Conservation (phyloP, 73 alveolate genomes). For the Paramecium tetraurelia region DNA sequence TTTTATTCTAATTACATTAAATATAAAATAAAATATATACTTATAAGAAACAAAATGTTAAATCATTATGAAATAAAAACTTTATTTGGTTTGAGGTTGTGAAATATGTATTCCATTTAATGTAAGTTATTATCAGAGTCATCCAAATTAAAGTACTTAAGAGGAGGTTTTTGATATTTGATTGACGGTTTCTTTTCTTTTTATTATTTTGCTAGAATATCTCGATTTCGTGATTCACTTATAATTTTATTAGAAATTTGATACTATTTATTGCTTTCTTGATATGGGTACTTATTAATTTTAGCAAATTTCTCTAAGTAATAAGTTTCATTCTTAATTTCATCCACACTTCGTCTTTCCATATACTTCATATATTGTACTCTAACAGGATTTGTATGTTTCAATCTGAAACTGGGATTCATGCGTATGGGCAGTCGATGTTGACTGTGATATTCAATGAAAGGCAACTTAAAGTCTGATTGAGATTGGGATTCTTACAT, state of each 20-base stretch:
- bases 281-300: neutral
- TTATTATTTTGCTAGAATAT: neutral
- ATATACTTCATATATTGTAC: neutral
- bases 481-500: neutral
- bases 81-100: neutral
- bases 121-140: neutral
- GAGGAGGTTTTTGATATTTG: neutral
- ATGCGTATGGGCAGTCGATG: conserved; percentile 11
- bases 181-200: neutral
- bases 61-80: neutral
- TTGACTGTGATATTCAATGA: neutral
- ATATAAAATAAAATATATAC: neutral
- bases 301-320: neutral
- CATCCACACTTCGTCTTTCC: neutral
- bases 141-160: neutral
- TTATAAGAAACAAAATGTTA: neutral
- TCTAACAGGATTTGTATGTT: conserved; percentile 16
- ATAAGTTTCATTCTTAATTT: neutral
- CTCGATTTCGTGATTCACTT: neutral
- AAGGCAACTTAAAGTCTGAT: conserved; percentile 21
- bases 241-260: neutral
- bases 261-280: neutral
- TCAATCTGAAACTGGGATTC: neutral
- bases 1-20: neutral
- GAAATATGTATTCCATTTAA: neutral